A percentile compares a stretch with the other conserved stretches of the same genome.
Evolutionary conservation across 2,329 filamentous ascomycete genomes (phyloP).

Genomic region (Mycogone perniciosa): DNA sequence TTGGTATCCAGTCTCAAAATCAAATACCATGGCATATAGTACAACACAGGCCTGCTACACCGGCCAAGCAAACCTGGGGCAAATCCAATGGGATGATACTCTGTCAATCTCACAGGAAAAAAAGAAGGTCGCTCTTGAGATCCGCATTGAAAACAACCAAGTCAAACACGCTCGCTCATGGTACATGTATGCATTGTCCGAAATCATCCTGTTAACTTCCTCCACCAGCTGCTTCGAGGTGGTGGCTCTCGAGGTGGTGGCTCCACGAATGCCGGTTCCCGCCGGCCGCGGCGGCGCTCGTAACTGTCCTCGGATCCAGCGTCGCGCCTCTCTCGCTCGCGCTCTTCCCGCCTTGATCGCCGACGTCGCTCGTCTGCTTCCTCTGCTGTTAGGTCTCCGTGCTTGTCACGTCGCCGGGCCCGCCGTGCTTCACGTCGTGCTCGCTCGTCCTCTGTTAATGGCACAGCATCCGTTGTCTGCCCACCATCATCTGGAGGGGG

Average conservation of each 20-base stretch:
- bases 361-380: slow-evolving; percentile 39
- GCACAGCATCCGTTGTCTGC: slow-evolving; percentile 27
- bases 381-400: slow-evolving; percentile 36
- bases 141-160: background rate
- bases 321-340: slow-evolving; percentile 26
- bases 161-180: slow-evolving; percentile 8
- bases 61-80: no score
- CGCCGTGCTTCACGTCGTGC: slow-evolving; percentile 44
- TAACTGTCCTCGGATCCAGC: slow-evolving; percentile 38
- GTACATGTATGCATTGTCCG: slow-evolving; percentile 2
- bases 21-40: background rate
- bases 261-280: slow-evolving; percentile 33
- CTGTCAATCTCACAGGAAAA: no score
- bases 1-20: background rate
- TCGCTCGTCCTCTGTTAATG: slow-evolving; percentile 39
- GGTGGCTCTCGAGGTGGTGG: slow-evolving; percentile 25
- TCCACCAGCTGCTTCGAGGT: slow-evolving; percentile 55
- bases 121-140: no score
- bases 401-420: slow-evolving; percentile 38
- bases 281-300: slow-evolving; percentile 36
- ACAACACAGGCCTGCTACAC: background rate
- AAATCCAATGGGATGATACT: no score
- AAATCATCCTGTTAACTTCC: slow-evolving; percentile 42
- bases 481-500: slow-evolving; percentile 45
- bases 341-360: slow-evolving; percentile 39